These are phyloP conservation scores for Xylariaceae sp. DNA, from an alignment of 2,329 filamentous ascomycete genomes.

Conservation along the genomic window DNA sequence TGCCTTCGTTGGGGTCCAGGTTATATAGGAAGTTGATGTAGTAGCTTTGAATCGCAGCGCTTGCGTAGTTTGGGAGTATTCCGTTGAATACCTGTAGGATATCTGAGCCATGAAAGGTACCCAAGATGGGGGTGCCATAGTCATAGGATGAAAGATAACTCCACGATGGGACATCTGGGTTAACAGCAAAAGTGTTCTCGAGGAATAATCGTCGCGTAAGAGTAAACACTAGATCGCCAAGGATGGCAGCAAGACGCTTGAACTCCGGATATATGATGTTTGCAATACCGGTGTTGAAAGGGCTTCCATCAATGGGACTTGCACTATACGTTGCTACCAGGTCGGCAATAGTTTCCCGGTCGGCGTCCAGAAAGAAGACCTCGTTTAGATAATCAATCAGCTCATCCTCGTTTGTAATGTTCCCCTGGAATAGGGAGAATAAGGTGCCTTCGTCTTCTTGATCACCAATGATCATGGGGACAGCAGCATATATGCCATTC, in stretches of 20 bases:
- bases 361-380: constrained; percentile 53
- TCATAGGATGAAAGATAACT: constrained; percentile 72
- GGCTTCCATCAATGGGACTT: constrained; percentile 57
- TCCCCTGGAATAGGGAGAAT: constrained; percentile 65
- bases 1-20: constrained; percentile 62
- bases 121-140: constrained; percentile 66
- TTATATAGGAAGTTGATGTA: constrained; percentile 70
- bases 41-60: constrained; percentile 59
- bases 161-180: constrained; percentile 62
- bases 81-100: constrained; percentile 67
- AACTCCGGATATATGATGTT: constrained; percentile 74
- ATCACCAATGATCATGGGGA: constrained; percentile 65
- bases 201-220: constrained; percentile 66
- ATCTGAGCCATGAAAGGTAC: constrained; percentile 72
- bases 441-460: constrained; percentile 79
- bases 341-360: constrained; percentile 44
- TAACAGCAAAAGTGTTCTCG: constrained; percentile 36
- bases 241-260: constrained; percentile 70
- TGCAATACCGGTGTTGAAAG: constrained; percentile 64
- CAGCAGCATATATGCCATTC: constrained; percentile 51
- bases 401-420: constrained; percentile 58
- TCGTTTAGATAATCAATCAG: constrained; percentile 60
- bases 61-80: constrained; percentile 58
- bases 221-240: constrained; percentile 74
- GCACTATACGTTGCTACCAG: constrained; percentile 62